Base-by-base conservation (phyloP, 1,284 basidiomycete genomes). In the Leccinum subatratum region DNA sequence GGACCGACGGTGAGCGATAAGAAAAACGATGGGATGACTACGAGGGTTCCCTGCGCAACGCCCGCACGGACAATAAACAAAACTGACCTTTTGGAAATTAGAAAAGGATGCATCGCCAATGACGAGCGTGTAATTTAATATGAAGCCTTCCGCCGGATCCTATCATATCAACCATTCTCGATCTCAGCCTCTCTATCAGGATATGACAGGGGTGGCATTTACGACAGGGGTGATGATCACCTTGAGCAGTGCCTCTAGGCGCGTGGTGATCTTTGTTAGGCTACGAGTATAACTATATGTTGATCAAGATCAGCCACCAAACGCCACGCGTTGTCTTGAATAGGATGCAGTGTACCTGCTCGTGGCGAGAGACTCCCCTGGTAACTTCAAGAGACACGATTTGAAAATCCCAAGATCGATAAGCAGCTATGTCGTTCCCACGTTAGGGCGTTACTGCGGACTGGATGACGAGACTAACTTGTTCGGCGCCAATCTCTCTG, bases 11-110 rank as follows among this genome's bases (percentile, higher is more conserved):
- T 48, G 45, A 48, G 45, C 42, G 51, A 54, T 54, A 25, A 54
- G 51, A 54, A 54, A 5, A 16, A 30, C 4, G 16, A 48, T 48
- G 9, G 5, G 9, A 48, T 6, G 45, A 54, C 22, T 25, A 22
- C 14, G 14, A 54, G 22, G 51, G 51, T 54, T 25, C 22, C 51
- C 51, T 16, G 12, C 48, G 48, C 48, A 22, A 54, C 14, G 14
- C 20, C 51, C 22, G n/a, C 48, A 51, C 51, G 51, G 51, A 45
- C 64, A 62, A 48, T 32, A 60, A 39, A 42, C 28, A 22, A 37
- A 16, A 37, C 80, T 5, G 48, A 93, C 94, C 86, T 99, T 99
- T 82, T 99, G 97, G 81, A 98, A 98, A 78, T 98, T 97, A 30
- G 90, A 91, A 77, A 95, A 95, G 1, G 93, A 95, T 16, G 91